Conservation (phyloP, 176 grass and related monocot genomes). For the Poa pratensis region DNA sequence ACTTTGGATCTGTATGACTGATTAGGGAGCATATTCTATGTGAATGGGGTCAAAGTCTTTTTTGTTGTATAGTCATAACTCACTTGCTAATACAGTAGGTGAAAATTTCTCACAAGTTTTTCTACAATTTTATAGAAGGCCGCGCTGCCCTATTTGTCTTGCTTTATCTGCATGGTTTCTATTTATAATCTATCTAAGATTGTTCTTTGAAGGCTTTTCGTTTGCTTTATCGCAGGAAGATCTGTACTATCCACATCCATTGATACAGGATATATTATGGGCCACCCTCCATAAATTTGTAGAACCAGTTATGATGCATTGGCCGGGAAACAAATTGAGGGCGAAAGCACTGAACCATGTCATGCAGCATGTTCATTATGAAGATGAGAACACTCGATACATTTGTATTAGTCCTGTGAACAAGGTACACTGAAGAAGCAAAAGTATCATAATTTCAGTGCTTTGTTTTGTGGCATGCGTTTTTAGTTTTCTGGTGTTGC, state of each 20-base stretch:
- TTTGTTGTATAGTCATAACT: neutral
- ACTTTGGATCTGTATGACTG: neutral
- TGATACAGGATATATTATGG: constrained; percentile 92
- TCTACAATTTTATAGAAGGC: neutral
- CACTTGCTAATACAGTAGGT: neutral
- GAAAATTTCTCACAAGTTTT: constrained; percentile 23
- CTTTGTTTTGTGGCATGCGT: neutral
- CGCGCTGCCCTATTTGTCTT: neutral
- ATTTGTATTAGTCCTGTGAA: constrained; percentile 93
- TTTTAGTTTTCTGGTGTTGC: constrained; percentile 25
- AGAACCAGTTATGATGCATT: constrained; percentile 79
- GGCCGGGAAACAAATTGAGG: constrained; percentile 77
- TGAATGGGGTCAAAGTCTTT: neutral
- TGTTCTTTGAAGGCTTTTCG: constrained; percentile 5
- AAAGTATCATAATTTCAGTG: constrained; percentile 1
- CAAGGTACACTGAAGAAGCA: constrained; percentile 62
- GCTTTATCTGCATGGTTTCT: neutral
- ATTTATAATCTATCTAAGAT: constrained; percentile 13
- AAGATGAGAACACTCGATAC: constrained; percentile 89
- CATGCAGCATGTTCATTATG: constrained; percentile 90
- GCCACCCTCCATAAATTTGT: constrained; percentile 78
- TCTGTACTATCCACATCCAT: constrained; percentile 81
- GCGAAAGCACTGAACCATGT: constrained; percentile 70
- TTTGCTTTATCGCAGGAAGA: constrained; percentile 68
- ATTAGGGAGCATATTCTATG: neutral